A percentile compares a stretch with the other conserved stretches of the same genome.
Evolutionary conservation across 371 early-diverging fungal genomes (phyloP).

Genomic region (Mucor circinelloides): DNA sequence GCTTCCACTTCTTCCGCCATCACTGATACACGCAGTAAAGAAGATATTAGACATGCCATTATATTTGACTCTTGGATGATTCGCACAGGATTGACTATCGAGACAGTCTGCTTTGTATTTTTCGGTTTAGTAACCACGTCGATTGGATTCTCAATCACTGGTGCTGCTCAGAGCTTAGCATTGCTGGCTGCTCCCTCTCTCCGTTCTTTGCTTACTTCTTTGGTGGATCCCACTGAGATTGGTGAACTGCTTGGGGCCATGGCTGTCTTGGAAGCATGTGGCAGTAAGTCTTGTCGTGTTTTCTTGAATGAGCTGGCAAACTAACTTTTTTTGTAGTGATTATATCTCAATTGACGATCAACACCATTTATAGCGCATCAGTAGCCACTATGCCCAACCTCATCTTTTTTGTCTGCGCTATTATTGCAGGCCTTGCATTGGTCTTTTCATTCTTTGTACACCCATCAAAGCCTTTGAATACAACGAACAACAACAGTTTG

Average conservation of each 20-base stretch:
- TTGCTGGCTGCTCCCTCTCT: constrained; percentile 49
- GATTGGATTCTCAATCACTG: constrained; percentile 27
- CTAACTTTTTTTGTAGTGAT: constrained; percentile 26
- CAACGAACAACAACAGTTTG: neutral
- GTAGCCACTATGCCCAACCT: constrained; percentile 50
- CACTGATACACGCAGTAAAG: neutral
- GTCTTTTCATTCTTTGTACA: neutral
- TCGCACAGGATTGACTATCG: constrained; percentile 45
- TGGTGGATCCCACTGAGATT: constrained; percentile 50
- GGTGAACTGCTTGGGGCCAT: constrained; percentile 54
- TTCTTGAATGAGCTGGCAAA: neutral
- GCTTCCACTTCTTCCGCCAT: neutral
- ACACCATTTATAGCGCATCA: constrained; percentile 50
- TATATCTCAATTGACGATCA: constrained; percentile 38
- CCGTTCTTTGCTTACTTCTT: constrained; percentile 41
- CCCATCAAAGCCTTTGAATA: neutral
- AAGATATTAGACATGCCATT: constrained; percentile 6
- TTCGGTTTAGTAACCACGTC: constrained; percentile 36
- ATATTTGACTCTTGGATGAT: constrained; percentile 54
- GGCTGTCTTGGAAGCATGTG: constrained; percentile 52
- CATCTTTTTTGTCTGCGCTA: constrained; percentile 40
- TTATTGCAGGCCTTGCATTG: constrained; percentile 1
- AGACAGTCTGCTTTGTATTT: constrained; percentile 35
- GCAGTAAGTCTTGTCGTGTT: constrained; percentile 30
- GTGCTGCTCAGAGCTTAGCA: constrained; percentile 39